Conservation (phyloP, 768 basidiomycete species). For the Termitomyces eurrhizus region DNA sequence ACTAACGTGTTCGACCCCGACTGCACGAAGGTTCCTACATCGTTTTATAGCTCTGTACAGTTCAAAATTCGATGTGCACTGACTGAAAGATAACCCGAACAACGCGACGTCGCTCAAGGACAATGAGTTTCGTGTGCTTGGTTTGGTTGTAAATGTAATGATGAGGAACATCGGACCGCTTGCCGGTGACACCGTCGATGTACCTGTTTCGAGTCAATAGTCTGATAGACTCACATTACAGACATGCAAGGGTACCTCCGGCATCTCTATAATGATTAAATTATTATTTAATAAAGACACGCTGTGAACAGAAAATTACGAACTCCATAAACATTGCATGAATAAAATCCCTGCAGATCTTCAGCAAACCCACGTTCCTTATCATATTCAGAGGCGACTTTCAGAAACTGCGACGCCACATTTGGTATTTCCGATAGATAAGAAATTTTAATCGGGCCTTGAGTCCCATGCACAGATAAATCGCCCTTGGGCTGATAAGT, state of each 20-base stretch:
- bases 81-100: slow-evolving; percentile 49
- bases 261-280: slow-evolving; percentile 37
- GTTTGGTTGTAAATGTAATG: slow-evolving; percentile 46
- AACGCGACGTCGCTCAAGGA: slow-evolving; percentile 39
- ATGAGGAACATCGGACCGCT: slow-evolving; percentile 53
- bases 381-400: slow-evolving; percentile 43
- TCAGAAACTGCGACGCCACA: slow-evolving; percentile 44
- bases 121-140: slow-evolving; percentile 36
- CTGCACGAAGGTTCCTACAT: slow-evolving; percentile 35
- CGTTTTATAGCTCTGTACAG: neutral
- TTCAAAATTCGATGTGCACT: slow-evolving; percentile 6
- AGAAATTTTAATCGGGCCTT: slow-evolving; percentile 49
- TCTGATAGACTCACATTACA: neutral
- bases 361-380: slow-evolving; percentile 37
- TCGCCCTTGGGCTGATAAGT: slow-evolving; percentile 28
- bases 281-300: slow-evolving; percentile 3
- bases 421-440: slow-evolving; percentile 33
- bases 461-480: slow-evolving; percentile 38
- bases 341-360: slow-evolving; percentile 45
- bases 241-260: slow-evolving; percentile 35
- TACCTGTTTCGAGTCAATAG: slow-evolving; percentile 34
- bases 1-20: slow-evolving; percentile 50
- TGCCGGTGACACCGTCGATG: slow-evolving; percentile 45
- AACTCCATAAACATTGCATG: slow-evolving; percentile 45
- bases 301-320: slow-evolving; percentile 14